Conservation (phyloP, 2,329 filamentous ascomycete genomes). For the Trichoderma sp. region DNA sequence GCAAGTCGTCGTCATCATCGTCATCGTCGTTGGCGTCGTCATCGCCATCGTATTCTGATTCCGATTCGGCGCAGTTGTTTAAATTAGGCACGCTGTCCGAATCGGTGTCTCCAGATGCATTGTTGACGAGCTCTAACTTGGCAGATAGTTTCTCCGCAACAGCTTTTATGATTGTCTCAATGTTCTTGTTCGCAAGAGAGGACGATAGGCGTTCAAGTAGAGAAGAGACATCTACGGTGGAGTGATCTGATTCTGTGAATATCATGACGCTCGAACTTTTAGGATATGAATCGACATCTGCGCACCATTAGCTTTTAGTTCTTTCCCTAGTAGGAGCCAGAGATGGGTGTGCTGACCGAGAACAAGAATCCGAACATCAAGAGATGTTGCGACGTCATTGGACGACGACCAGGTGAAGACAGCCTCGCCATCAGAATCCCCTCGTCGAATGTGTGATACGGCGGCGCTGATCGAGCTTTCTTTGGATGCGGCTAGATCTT, state of each 20-base stretch:
- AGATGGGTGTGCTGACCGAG: conserved; percentile 34
- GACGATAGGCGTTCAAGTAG: conserved; percentile 47
- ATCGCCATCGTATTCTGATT: not conserved
- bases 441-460: conserved; percentile 58
- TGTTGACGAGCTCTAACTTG: not conserved
- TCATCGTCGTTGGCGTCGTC: not conserved
- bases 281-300: conserved; percentile 43
- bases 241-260: conserved; percentile 44
- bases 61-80: not conserved
- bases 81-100: not conserved
- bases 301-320: conserved; percentile 1
- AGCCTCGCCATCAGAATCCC: conserved; percentile 73
- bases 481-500: conserved; percentile 52
- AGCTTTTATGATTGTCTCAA: conserved; percentile 21
- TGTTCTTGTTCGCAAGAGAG: conserved; percentile 28
- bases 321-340: not conserved
- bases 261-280: conserved; percentile 44
- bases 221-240: conserved; percentile 43
- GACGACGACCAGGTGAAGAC: conserved; percentile 55
- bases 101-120: not conserved
- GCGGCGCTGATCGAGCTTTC: conserved; percentile 47
- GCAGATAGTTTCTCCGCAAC: conserved; percentile 16
- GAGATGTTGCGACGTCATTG: conserved; percentile 29
- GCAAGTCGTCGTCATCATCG: not conserved
- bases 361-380: conserved; percentile 44